Conservation (phyloP, 2,329 filamentous ascomycete species). For the Bipolaris gigantea region DNA sequence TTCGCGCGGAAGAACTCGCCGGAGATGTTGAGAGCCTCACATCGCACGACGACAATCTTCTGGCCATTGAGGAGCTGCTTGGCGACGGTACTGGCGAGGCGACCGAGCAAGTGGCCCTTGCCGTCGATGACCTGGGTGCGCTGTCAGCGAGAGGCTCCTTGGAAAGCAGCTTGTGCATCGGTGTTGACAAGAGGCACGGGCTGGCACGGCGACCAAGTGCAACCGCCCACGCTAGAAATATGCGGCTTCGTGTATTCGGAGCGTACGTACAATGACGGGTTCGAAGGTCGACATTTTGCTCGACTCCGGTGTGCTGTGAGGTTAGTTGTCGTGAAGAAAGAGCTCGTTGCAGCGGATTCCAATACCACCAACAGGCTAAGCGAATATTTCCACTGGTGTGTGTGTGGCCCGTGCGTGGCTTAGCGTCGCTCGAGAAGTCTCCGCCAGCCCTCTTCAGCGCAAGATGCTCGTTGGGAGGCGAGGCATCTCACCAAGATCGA, state of each 20-base stretch:
- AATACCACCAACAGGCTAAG: constrained; percentile 9
- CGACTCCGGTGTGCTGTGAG: constrained; percentile 38
- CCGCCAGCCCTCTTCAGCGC: neutral
- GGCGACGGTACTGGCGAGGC: constrained; percentile 95
- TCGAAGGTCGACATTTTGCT: constrained; percentile 67
- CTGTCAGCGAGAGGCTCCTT: constrained; percentile 33
- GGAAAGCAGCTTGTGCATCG: constrained; percentile 1
- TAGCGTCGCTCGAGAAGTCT: constrained; percentile 8
- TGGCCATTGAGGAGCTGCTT: constrained; percentile 99
- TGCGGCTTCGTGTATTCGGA: constrained; percentile 18
- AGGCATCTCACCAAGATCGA: neutral
- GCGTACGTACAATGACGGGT: constrained; percentile 62
- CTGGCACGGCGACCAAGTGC: constrained; percentile 15
- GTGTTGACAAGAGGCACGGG: constrained; percentile 10
- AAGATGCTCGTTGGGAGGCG: neutral
- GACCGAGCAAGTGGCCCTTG: constrained; percentile 99
- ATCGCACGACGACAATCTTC: constrained; percentile 99
- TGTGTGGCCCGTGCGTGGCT: constrained; percentile 9
- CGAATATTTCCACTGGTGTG: constrained; percentile 10
- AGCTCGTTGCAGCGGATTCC: constrained; percentile 18
- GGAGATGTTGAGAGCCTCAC: constrained; percentile 99
- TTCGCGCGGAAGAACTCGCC: constrained; percentile 99
- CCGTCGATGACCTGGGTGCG: constrained; percentile 79
- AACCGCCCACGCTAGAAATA: constrained; percentile 9
- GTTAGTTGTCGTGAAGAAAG: constrained; percentile 33